A percentile compares a stretch with the other conserved stretches of the same genome.
Evolutionary conservation across 306 rosid genomes (phyloP).

Genomic region (Sesbania bispinosa): DNA sequence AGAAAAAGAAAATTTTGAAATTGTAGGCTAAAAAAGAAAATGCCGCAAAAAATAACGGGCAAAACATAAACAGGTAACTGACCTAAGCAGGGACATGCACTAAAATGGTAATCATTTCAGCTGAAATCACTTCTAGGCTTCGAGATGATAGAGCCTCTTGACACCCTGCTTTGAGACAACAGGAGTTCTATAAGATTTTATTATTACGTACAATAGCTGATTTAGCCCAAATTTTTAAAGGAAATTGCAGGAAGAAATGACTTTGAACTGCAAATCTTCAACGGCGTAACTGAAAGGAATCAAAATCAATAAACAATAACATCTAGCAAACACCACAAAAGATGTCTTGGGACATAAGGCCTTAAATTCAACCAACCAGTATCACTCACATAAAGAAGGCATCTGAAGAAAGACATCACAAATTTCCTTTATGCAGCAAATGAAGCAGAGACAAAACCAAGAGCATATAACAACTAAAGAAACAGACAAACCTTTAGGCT

Average conservation of each 20-base stretch:
- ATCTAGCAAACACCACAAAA: conserved; percentile 19
- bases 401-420: background rate
- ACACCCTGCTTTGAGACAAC: conserved; percentile 98
- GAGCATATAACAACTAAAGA: background rate
- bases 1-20: conserved; percentile 41
- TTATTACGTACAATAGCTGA: conserved; percentile 40
- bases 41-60: conserved; percentile 65
- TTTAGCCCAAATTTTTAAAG: conserved; percentile 54
- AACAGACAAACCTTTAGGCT: conserved; percentile 64
- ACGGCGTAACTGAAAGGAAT: conserved; percentile 41
- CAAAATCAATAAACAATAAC: conserved; percentile 23
- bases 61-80: conserved; percentile 73
- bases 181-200: conserved; percentile 75
- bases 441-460: background rate
- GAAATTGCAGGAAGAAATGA: conserved; percentile 62
- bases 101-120: conserved; percentile 91
- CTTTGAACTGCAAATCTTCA: conserved; percentile 53
- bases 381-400: background rate
- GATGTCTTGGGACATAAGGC: background rate
- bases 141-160: conserved; percentile 94
- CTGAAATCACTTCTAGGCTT: conserved; percentile 96
- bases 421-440: background rate
- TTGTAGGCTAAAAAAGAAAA: conserved; percentile 56
- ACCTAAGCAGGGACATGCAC: conserved; percentile 89
- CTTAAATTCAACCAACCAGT: background rate